Conservation (phyloP, 441 rosid species). For the Jatropha podagrica region DNA sequence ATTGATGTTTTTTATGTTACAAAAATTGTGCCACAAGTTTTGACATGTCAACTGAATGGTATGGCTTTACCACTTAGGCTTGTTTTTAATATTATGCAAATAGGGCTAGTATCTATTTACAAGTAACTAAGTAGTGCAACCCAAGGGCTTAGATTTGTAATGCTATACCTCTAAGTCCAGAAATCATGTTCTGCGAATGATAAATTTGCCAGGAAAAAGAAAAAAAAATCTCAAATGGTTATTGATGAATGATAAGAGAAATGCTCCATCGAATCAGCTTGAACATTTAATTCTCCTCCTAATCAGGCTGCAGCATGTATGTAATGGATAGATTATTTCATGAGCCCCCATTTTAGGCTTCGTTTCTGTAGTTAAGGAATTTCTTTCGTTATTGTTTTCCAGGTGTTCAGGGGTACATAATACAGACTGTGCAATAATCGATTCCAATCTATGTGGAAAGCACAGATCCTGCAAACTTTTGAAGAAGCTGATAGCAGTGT, state of each 20-base stretch:
- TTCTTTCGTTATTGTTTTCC: not conserved
- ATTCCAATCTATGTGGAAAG: not conserved
- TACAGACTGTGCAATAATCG: not conserved
- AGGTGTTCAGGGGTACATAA: constrained; percentile 12
- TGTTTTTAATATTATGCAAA: not conserved
- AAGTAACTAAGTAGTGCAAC: not conserved
- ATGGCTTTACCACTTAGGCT: not conserved
- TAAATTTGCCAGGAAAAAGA: not conserved
- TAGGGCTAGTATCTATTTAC: not conserved
- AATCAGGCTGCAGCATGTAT: not conserved
- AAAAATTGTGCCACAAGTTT: not conserved
- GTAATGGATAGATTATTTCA: not conserved
- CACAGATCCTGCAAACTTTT: constrained; percentile 9
- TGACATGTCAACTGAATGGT: not conserved
- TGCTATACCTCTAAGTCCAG: not conserved
- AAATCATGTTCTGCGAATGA: not conserved
- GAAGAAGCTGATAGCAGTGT: not conserved
- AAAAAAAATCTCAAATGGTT: too few species aligned
- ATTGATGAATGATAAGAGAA: not conserved
- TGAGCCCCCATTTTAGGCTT: not conserved
- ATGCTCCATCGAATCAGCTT: not conserved
- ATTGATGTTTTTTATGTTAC: not conserved
- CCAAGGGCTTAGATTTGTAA: not conserved
- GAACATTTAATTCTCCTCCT: not conserved
- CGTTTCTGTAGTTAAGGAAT: not conserved